Percentiles rank a stretch among this genome's conserved stretches.
phyloP scores from a whole-genome alignment of 164 flowering plant genomes.

The Dillenia suffruticosa region DNA sequence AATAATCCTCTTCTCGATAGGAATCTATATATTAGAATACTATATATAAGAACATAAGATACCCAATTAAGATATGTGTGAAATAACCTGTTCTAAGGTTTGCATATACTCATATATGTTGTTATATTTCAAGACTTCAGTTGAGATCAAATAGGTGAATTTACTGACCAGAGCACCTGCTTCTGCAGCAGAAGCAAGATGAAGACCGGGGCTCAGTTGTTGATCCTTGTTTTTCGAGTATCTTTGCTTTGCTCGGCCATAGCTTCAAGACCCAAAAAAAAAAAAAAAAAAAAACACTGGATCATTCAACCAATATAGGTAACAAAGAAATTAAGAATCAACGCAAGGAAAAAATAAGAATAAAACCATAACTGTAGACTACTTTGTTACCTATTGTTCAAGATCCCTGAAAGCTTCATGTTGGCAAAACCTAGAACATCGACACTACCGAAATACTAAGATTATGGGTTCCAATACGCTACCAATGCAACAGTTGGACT shows the following conservation, averaged over 20 bases:
- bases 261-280: constrained; percentile 40
- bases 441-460: neutral
- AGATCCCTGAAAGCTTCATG: neutral
- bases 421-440: neutral
- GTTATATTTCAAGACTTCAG: too few species aligned
- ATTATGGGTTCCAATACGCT: too few species aligned
- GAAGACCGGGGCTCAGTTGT: constrained; percentile 59
- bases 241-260: constrained; percentile 75
- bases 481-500: too few species aligned
- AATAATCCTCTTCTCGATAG: too few species aligned
- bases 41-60: too few species aligned
- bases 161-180: constrained; percentile 84
- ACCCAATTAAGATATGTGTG: too few species aligned
- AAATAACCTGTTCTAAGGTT: too few species aligned
- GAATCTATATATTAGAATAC: too few species aligned
- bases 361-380: neutral
- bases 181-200: constrained; percentile 87
- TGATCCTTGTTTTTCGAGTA: constrained; percentile 49
- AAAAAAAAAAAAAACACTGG: neutral
- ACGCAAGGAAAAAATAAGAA: neutral
- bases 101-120: too few species aligned
- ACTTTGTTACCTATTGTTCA: neutral
- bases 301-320: neutral
- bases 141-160: neutral
- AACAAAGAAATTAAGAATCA: neutral